Percentiles rank a stretch among this genome's conserved stretches.
phyloP scores from a whole-genome alignment of 164 flowering plant species.

The Kingdonia uniflora region DNA sequence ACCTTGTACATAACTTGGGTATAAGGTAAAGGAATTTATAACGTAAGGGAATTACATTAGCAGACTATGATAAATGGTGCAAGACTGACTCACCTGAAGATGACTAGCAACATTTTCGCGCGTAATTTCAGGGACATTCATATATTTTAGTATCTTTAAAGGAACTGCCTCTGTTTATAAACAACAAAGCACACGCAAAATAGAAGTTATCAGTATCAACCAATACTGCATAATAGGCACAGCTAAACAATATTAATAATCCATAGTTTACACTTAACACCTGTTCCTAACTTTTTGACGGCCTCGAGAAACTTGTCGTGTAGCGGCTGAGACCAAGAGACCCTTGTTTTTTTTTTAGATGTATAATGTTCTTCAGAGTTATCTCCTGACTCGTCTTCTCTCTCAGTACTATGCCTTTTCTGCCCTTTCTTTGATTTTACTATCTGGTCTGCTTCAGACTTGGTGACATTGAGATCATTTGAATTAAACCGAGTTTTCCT shows the following conservation, averaged over 20 bases:
- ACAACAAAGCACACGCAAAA: too few species aligned
- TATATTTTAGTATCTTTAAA: conserved; percentile 22
- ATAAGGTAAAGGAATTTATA: too few species aligned
- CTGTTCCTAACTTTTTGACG: conserved; percentile 16
- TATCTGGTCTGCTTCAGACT: too few species aligned
- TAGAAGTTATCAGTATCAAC: not conserved
- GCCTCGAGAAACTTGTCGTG: conserved; percentile 23
- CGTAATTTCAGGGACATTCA: conserved; percentile 20
- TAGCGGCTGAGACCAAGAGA: conserved; percentile 17
- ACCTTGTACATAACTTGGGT: too few species aligned
- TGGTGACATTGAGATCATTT: conserved; percentile 2
- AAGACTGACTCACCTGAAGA: conserved; percentile 24
- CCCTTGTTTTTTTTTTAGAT: conserved; percentile 16
- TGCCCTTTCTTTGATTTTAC: too few species aligned
- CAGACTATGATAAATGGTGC: too few species aligned
- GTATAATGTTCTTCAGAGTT: conserved; percentile 6
- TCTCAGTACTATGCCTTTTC: not conserved
- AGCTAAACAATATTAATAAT: too few species aligned
- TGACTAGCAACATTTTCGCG: conserved; percentile 34
- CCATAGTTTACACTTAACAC: conserved; percentile 11
- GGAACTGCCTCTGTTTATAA: conserved; percentile 31
- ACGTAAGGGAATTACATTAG: too few species aligned
- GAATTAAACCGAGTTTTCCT: conserved; percentile 16
- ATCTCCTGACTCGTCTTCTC: conserved; percentile 4
- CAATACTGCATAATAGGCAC: not conserved